phyloP scores from a whole-genome alignment of 2,329 filamentous ascomycete species.

The Talaromyces sp. region DNA sequence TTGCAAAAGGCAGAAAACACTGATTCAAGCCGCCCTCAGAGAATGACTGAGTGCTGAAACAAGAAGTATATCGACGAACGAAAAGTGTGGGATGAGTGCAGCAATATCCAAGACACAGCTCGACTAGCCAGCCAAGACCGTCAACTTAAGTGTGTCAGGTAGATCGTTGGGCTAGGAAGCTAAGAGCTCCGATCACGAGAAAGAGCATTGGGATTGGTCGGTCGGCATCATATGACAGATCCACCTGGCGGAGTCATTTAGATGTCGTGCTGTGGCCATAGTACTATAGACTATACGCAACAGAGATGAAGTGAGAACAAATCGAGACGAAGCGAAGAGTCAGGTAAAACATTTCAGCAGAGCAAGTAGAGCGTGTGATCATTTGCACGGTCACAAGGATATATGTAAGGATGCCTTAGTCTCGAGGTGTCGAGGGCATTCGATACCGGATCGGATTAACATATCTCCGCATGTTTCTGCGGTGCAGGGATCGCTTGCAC shows the following conservation, averaged over 20 bases:
- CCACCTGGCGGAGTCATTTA: background rate
- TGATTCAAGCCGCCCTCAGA: background rate
- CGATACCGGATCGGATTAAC: background rate
- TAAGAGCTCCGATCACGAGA: background rate
- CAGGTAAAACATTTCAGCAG: background rate
- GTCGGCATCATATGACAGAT: slow-evolving; percentile 5
- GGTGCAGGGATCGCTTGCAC: background rate
- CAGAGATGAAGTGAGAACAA: background rate
- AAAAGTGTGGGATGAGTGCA: background rate
- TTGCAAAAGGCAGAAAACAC: background rate
- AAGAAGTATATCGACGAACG: background rate
- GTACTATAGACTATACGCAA: background rate
- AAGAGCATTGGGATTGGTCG: slow-evolving; percentile 5
- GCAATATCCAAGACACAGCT: background rate
- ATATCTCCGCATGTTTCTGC: background rate
- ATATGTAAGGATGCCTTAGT: background rate
- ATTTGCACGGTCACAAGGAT: background rate
- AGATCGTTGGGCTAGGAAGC: background rate
- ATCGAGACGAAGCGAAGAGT: background rate
- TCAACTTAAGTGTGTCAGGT: background rate
- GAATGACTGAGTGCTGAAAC: background rate
- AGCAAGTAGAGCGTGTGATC: background rate
- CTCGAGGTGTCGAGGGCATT: background rate
- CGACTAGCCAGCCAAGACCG: background rate
- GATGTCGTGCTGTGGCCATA: background rate